phyloP scores from a whole-genome alignment of 2,329 filamentous ascomycete genomes.

The Setomelanomma holmii region DNA sequence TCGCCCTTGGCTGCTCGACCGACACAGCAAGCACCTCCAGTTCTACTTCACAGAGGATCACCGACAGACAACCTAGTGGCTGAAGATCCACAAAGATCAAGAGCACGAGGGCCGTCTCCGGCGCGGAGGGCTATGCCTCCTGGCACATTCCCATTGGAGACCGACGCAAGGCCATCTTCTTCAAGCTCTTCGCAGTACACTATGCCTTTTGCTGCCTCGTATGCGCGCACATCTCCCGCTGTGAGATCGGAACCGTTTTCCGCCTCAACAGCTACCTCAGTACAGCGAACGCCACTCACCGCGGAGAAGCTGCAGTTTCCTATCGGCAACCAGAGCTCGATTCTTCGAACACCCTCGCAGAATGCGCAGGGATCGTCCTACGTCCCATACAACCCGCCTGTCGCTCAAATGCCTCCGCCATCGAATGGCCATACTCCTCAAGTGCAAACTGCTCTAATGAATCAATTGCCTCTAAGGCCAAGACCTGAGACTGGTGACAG shows the following conservation, averaged over 20 bases:
- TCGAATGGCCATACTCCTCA: constrained; percentile 13
- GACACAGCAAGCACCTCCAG: constrained; percentile 25
- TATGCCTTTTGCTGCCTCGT: constrained; percentile 30
- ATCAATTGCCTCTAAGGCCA: constrained; percentile 21
- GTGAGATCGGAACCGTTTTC: constrained; percentile 29
- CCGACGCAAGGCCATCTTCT: constrained; percentile 32
- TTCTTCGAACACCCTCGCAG: constrained; percentile 32
- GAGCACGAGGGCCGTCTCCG: constrained; percentile 39
- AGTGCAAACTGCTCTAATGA: constrained; percentile 9
- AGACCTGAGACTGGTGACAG: constrained; percentile 24
- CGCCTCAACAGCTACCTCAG: constrained; percentile 15
- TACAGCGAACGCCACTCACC: constrained; percentile 21
- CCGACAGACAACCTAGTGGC: constrained; percentile 23
- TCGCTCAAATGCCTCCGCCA: constrained; percentile 12
- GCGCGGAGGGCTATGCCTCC: constrained; percentile 35
- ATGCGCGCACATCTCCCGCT: constrained; percentile 27
- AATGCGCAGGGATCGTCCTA: constrained; percentile 24
- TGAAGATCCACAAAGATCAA: constrained; percentile 40
- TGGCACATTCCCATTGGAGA: constrained; percentile 32
- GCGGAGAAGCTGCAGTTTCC: constrained; percentile 25
- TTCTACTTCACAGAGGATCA: constrained; percentile 16
- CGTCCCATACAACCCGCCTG: constrained; percentile 14
- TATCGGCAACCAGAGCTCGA: constrained; percentile 24
- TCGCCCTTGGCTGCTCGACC: constrained; percentile 25
- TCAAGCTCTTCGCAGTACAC: constrained; percentile 37